A percentile compares a stretch with the other conserved stretches of the same genome.
phyloP scores from a whole-genome alignment of 2,329 filamentous ascomycete genomes.

The Diplodia seriata region DNA sequence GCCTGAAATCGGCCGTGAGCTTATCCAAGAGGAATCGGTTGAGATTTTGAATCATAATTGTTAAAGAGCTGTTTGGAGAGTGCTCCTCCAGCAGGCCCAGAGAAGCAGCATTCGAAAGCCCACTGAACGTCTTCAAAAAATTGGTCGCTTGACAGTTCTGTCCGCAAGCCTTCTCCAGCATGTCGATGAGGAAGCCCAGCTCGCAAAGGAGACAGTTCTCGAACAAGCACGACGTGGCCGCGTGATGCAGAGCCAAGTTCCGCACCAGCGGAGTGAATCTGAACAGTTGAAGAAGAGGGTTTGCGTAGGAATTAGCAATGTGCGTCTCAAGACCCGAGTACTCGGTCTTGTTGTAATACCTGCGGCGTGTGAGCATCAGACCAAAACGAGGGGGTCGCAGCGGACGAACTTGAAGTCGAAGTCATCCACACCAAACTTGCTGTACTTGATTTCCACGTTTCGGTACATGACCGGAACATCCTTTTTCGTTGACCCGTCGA shows the following conservation, averaged over 20 bases:
- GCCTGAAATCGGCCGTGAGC: constrained; percentile 77
- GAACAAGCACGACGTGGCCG: constrained; percentile 80
- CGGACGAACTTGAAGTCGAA: constrained; percentile 86
- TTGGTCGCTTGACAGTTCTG: constrained; percentile 97
- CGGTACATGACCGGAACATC: constrained; percentile 90
- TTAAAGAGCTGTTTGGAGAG: constrained; percentile 72
- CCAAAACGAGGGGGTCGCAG: not conserved
- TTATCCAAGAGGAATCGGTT: constrained; percentile 86
- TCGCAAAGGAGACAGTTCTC: constrained; percentile 91
- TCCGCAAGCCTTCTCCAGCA: constrained; percentile 94
- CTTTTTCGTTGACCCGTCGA: constrained; percentile 74
- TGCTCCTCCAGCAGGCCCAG: constrained; percentile 87
- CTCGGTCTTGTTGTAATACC: constrained; percentile 91
- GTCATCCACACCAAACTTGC: constrained; percentile 98
- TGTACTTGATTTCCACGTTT: constrained; percentile 97
- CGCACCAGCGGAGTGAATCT: constrained; percentile 88
- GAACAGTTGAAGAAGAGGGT: constrained; percentile 87
- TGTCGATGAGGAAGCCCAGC: constrained; percentile 93
- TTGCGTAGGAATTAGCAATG: constrained; percentile 95
- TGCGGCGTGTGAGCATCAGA: constrained; percentile 44
- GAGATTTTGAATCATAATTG: constrained; percentile 83
- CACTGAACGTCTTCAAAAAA: constrained; percentile 86
- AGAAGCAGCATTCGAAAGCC: constrained; percentile 76
- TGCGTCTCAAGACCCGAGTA: constrained; percentile 96
- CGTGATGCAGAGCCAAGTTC: constrained; percentile 87